Conservation (phyloP, 192 early-diverging fungal species). For the Podila minutissima region DNA sequence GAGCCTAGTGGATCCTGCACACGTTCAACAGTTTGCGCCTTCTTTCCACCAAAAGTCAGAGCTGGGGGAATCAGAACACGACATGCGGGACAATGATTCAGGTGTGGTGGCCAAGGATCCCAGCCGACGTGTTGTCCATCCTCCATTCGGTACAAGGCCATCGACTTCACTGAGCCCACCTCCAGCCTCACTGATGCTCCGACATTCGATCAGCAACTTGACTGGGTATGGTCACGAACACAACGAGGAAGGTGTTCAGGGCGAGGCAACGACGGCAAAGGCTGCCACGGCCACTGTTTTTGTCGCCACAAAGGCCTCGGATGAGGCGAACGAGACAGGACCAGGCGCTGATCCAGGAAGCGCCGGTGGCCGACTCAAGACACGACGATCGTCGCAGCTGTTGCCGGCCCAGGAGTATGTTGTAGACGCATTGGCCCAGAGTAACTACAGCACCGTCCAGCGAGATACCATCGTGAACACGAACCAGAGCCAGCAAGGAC, state of each 20-base stretch:
- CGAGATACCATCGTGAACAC: constrained; percentile 28
- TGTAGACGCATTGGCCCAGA: constrained; percentile 24
- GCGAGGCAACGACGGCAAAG: background rate
- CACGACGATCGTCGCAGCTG: constrained; percentile 29
- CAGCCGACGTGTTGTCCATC: background rate
- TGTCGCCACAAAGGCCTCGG: background rate
- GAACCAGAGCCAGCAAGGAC: constrained; percentile 8
- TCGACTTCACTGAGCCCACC: background rate
- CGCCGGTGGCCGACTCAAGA: constrained; percentile 6
- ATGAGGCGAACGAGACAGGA: constrained; percentile 4
- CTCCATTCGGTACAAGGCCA: background rate
- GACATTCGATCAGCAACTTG: background rate
- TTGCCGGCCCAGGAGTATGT: constrained; percentile 19
- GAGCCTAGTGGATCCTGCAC: constrained; percentile 35
- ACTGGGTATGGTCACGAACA: background rate
- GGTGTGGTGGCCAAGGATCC: no score
- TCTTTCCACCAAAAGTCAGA: background rate
- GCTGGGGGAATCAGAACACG: background rate
- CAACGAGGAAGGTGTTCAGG: background rate
- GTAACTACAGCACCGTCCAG: constrained; percentile 19
- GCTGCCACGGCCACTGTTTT: background rate
- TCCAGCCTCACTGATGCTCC: constrained; percentile 1
- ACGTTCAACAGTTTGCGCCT: background rate
- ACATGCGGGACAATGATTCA: no score
- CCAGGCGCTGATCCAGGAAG: constrained; percentile 4